Evolutionary conservation across 2,329 filamentous ascomycete genomes (phyloP), one percentile per base, ranked within the genome.

Genomic region (Paecilomyces niveus): DNA sequence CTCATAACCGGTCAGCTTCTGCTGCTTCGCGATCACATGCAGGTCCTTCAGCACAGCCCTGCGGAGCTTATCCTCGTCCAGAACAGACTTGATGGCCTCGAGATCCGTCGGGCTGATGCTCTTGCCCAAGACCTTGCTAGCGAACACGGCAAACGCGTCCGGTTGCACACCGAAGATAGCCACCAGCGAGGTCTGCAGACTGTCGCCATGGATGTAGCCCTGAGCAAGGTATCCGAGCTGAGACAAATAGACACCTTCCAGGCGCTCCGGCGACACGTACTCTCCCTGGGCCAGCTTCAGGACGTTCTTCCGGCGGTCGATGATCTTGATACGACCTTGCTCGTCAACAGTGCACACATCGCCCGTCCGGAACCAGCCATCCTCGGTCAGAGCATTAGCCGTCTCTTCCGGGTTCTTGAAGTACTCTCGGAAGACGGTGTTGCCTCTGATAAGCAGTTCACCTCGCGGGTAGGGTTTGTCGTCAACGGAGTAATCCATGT

Each of bases 291-390:
- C 88, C 58, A 99, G 85, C 83, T 99, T 99, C 71, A 99, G 85
- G n/a, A 99, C 90, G 76, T 97, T 97, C 88, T 99, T 99, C 78
- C 92, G 88, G 68, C 94, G 92, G 76, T 99, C 94, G 68, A 99
- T 88, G 75, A 99, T 96, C 75, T 85, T 87, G 80, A 97, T 88
- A 61, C 92, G 90, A 62, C 94, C 94, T 70, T 89, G 76, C 65
- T 86, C 86, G 74, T 99, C 94, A 24, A 99, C 81, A 63, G 87
- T 84, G 69, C 86, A 90, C 64, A 99, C 93, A 68, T 99, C 94
- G 57, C 94, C 94, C 0, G 92, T 97, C 72, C 89, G 89, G 84
- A 99, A 97, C 94, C 94, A 99, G 61, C 94, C 94, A 64, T 97
- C 92, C 32, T 87, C 80, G 8, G 93, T 90, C 53, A 97, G 80